Percentiles rank a stretch among this genome's conserved stretches.
Evolutionary conservation across 2,329 filamentous ascomycete species (phyloP).

Genomic region (Fusarium domesticum): DNA sequence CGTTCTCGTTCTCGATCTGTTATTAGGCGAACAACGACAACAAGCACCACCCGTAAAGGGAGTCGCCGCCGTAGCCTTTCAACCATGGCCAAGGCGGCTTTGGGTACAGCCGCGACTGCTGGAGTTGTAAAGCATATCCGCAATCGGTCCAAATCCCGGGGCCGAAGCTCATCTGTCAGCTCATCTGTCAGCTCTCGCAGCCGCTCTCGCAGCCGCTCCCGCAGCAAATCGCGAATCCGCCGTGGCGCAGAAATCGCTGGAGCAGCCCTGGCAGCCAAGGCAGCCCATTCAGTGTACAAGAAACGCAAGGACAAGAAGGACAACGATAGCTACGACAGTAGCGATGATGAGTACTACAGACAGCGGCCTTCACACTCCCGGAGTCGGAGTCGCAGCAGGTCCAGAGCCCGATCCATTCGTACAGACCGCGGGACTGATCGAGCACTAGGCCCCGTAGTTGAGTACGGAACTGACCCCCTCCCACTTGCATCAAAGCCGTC

Average conservation of each 20-base stretch:
- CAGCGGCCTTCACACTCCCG: constrained; percentile 32
- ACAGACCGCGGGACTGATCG: constrained; percentile 57
- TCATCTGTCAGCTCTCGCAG: constrained; percentile 3
- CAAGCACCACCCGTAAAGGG: constrained; percentile 29
- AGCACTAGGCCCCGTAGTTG: constrained; percentile 63
- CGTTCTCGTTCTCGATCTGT: constrained; percentile 42
- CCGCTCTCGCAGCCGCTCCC: constrained; percentile 31
- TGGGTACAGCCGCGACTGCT: constrained; percentile 56
- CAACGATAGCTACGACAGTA: constrained; percentile 32
- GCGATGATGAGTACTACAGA: constrained; percentile 38
- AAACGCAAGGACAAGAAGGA: constrained; percentile 60
- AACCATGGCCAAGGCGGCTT: constrained; percentile 53
- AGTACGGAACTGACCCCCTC: constrained; percentile 61
- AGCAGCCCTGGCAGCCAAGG: constrained; percentile 57
- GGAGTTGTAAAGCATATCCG: constrained; percentile 57
- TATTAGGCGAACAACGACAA: constrained; percentile 38
- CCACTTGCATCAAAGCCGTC: constrained; percentile 34
- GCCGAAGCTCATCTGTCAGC: constrained; percentile 27
- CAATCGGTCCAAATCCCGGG: constrained; percentile 47
- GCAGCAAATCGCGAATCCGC: constrained; percentile 47
- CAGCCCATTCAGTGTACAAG: constrained; percentile 61
- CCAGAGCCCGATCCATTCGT: constrained; percentile 48
- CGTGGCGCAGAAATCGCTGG: constrained; percentile 60
- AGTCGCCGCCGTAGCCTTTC: constrained; percentile 48
- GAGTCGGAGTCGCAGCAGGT: constrained; percentile 48